Evolutionary conservation across 1,284 basidiomycete species (phyloP).

Genomic region (Sporisorium scitamineum): DNA sequence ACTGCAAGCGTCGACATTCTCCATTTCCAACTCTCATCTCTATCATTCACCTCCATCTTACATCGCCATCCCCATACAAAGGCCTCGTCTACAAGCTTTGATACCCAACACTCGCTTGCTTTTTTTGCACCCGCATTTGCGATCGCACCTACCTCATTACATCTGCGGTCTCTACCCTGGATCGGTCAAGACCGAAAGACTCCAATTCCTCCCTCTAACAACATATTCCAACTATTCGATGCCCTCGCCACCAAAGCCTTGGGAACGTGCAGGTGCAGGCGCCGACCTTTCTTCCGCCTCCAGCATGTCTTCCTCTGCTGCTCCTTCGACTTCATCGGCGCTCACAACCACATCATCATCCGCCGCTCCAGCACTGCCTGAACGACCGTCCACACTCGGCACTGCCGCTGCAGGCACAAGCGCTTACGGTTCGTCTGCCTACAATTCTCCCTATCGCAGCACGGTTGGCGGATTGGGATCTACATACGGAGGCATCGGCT

Average conservation of each 20-base stretch:
- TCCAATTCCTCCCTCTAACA: background rate
- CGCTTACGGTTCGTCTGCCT: slow-evolving; percentile 37
- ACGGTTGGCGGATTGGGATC: slow-evolving; percentile 56
- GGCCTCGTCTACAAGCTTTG: background rate
- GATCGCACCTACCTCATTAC: too few species aligned
- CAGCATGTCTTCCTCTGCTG: slow-evolving; percentile 19
- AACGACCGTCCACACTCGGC: slow-evolving; percentile 60
- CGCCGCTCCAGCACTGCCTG: slow-evolving; percentile 60
- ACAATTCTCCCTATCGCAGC: slow-evolving; percentile 49
- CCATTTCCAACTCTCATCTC: background rate
- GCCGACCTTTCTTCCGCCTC: slow-evolving; percentile 27
- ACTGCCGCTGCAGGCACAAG: slow-evolving; percentile 21
- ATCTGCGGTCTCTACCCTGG: background rate
- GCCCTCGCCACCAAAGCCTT: slow-evolving; percentile 68
- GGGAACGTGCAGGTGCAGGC: slow-evolving; percentile 62
- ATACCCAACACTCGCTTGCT: background rate
- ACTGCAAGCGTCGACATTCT: background rate
- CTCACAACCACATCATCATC: slow-evolving; percentile 26
- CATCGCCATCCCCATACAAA: background rate
- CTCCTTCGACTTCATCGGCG: slow-evolving; percentile 28
- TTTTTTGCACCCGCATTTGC: background rate
- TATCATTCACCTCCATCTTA: background rate
- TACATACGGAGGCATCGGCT: slow-evolving; percentile 62
- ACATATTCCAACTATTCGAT: slow-evolving; percentile 12
- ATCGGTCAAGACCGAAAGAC: background rate